Base-by-base conservation (phyloP, 2,329 filamentous ascomycete species). In the Ceratocystis smalleyi region DNA sequence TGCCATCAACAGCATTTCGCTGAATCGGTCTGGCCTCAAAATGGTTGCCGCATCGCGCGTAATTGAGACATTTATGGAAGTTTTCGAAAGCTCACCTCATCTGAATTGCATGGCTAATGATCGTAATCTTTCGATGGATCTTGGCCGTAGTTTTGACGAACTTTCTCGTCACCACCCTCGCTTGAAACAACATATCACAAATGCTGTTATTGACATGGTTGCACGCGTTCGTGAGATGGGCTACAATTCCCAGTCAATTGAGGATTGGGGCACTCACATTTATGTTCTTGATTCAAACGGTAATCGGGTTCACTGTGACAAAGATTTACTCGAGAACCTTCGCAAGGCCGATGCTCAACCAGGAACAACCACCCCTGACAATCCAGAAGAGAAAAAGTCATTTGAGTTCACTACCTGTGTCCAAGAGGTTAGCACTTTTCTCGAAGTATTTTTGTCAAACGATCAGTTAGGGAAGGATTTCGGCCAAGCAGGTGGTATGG, bases 31-130 rank as follows among this genome's bases (percentile, higher is more conserved):
- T 32, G 94, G 94, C 7, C 87, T 96, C 79, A 87, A 88, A 70
- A 81, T 96, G 71, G 95, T 99, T 70, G 85, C 90, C 65, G 82
- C 84, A 0, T 96, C 91, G 0, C 81, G 84, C 65, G 91, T 90
- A 1, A 79, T 99, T 55, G 86, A 91, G 65, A 88, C 84, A 69
- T 97, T 91, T 72, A 87, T 99, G 68, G 89, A 96, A 72, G 90
- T 97, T n/a, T 99, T 99, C 69, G 89, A 96, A 74, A 97, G 90
- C 69, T 85, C 91, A 1, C 81, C 84, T 17, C 95, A 99, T 74
- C 84, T 99, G 65, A 89, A 88, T 69, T 87, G 86, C 68, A 85
- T 99, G 80, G 84, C 89, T 67, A 78, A 79, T 45, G 92, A 96
- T 68, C 77, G 81, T 4, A 77, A 79, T 43, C 79, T 95, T 65